Conservation (phyloP, 768 basidiomycete genomes). For the Neoboletus magnificus region DNA sequence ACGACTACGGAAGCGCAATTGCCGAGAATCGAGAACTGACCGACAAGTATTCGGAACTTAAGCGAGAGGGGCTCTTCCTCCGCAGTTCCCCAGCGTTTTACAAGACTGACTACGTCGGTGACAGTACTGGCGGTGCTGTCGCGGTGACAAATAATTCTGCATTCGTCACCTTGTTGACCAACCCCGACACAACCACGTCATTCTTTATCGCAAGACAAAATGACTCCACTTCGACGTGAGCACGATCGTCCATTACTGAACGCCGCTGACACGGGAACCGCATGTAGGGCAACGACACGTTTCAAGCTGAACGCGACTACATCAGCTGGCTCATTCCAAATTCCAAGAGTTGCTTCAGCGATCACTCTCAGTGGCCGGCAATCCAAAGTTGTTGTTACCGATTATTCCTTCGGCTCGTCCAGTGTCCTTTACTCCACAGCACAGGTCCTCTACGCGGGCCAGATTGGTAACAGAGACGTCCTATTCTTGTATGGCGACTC, state of each 20-base stretch:
- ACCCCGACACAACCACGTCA: constrained; percentile 61
- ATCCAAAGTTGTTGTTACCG: constrained; percentile 69
- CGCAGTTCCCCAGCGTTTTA: constrained; percentile 76
- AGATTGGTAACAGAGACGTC: constrained; percentile 58
- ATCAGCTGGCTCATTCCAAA: constrained; percentile 44
- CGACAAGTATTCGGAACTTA: constrained; percentile 72
- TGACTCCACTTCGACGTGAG: constrained; percentile 65
- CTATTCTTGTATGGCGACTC: constrained; percentile 60
- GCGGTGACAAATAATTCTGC: constrained; percentile 42
- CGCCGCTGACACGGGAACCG: not conserved
- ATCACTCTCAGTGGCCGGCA: constrained; percentile 68
- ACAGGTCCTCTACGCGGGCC: constrained; percentile 63
- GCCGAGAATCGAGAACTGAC: constrained; percentile 65
- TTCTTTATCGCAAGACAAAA: constrained; percentile 72
- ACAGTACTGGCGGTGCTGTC: constrained; percentile 51
- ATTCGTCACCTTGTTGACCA: constrained; percentile 61
- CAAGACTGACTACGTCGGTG: constrained; percentile 73
- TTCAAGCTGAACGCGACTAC: constrained; percentile 65
- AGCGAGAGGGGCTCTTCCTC: constrained; percentile 73
- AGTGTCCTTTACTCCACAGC: constrained; percentile 69
- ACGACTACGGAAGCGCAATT: constrained; percentile 77
- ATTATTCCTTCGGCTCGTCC: constrained; percentile 69
- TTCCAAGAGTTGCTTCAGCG: constrained; percentile 52
- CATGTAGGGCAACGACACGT: constrained; percentile 29
- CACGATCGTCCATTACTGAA: not conserved